Evolutionary conservation across 2,329 filamentous ascomycete genomes (phyloP).

Genomic region (Zymoseptoria passerinii): DNA sequence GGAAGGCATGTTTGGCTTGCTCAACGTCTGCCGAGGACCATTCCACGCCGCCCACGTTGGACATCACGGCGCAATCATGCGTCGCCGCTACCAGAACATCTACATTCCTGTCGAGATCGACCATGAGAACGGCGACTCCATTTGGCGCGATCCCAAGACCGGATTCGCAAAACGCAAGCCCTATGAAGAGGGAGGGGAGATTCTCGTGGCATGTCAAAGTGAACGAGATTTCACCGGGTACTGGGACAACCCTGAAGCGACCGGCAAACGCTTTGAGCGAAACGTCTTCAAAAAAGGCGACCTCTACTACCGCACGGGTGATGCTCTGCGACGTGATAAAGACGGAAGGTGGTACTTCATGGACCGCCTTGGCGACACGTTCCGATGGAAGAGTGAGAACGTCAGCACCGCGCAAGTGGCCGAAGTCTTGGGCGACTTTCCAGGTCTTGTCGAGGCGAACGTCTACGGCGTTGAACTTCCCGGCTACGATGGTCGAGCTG

Average conservation of each 20-base stretch:
- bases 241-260: conserved; percentile 59
- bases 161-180: conserved; percentile 57
- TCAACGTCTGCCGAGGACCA: conserved; percentile 40
- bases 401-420: conserved; percentile 42
- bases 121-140: conserved; percentile 53
- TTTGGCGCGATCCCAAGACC: conserved; percentile 57
- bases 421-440: conserved; percentile 38
- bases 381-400: conserved; percentile 45
- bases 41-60: conserved; percentile 59
- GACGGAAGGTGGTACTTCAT: conserved; percentile 44
- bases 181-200: conserved; percentile 66
- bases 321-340: conserved; percentile 36
- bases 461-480: conserved; percentile 44
- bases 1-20: conserved; percentile 59
- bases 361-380: conserved; percentile 42
- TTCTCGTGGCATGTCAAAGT: conserved; percentile 56
- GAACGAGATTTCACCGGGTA: conserved; percentile 59
- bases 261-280: conserved; percentile 45
- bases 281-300: conserved; percentile 43
- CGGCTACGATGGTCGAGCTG: conserved; percentile 44
- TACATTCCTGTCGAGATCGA: conserved; percentile 63
- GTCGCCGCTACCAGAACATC: conserved; percentile 45
- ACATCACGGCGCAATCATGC: conserved; percentile 58
- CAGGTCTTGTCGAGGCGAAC: conserved; percentile 39
- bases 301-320: conserved; percentile 42